Conservation (phyloP, 441 rosid species). For the Populus trichocarpa region DNA sequence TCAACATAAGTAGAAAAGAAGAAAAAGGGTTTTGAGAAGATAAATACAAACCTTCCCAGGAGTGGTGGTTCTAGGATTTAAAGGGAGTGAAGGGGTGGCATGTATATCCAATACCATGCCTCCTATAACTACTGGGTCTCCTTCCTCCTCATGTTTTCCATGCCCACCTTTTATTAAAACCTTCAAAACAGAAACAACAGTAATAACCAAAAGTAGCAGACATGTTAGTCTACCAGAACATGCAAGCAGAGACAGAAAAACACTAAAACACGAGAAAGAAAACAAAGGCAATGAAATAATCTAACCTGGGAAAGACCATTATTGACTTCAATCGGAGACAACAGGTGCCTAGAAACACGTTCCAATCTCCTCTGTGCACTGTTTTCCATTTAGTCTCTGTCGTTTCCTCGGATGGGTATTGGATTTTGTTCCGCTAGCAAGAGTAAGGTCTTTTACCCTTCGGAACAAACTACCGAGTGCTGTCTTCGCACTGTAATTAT, state of each 20-base stretch:
- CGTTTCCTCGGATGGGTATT: neutral
- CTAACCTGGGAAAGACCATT: constrained; percentile 14
- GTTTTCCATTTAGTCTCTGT: constrained; percentile 18
- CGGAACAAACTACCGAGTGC: neutral
- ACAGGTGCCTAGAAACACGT: constrained; percentile 21
- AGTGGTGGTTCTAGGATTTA: constrained; percentile 61
- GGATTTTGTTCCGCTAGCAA: neutral
- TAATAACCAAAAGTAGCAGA: neutral
- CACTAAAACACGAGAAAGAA: neutral
- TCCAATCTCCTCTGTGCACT: constrained; percentile 21
- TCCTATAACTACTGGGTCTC: constrained; percentile 65
- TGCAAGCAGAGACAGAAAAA: neutral
- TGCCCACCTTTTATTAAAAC: constrained; percentile 18
- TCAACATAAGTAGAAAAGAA: neutral
- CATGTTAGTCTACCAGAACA: neutral
- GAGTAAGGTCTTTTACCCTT: neutral
- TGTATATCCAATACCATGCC: constrained; percentile 84
- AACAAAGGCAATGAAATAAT: neutral
- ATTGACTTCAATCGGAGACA: constrained; percentile 1
- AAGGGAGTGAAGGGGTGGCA: constrained; percentile 50
- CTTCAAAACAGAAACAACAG: constrained; percentile 6
- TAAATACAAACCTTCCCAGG: constrained; percentile 54
- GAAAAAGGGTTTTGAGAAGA: neutral
- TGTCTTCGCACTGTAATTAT: neutral
- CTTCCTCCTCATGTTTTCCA: constrained; percentile 9